A percentile compares a stretch with the other conserved stretches of the same genome.
phyloP scores from a whole-genome alignment of 164 flowering plant species.

The Nelumbo lutea region DNA sequence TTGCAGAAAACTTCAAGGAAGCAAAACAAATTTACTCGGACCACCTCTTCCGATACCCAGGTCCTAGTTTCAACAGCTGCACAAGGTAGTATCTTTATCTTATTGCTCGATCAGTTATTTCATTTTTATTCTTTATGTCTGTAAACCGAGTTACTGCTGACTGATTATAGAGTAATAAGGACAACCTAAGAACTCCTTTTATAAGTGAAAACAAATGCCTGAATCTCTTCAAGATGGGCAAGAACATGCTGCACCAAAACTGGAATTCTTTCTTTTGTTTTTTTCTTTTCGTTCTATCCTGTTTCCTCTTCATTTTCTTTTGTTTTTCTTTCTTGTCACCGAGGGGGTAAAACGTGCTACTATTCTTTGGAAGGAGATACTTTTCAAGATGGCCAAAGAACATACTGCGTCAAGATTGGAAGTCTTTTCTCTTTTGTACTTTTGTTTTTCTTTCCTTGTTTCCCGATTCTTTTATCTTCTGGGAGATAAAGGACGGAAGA shows the following conservation, averaged over 20 bases:
- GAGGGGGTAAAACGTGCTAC: too few relatives aligned
- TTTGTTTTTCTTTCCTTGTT: background rate
- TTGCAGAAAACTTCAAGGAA: constrained; percentile 38
- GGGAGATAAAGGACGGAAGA: too few relatives aligned
- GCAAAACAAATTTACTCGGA: constrained; percentile 30
- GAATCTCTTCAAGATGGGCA: constrained; percentile 1
- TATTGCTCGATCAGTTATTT: background rate
- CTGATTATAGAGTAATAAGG: background rate
- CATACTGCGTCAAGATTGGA: background rate
- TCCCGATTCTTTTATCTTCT: too few relatives aligned
- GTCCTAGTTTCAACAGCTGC: constrained; percentile 19
- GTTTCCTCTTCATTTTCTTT: too few relatives aligned
- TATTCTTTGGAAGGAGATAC: background rate
- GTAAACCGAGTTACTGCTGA: background rate
- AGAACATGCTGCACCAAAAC: background rate
- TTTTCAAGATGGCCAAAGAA: background rate
- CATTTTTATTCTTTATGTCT: background rate
- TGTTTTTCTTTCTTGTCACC: too few relatives aligned
- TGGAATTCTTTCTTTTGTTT: background rate
- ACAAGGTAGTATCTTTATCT: background rate
- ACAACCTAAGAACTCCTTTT: background rate
- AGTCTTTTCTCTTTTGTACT: background rate
- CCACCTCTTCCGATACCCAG: constrained; percentile 46
- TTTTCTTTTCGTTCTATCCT: background rate
- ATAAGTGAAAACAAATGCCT: background rate